phyloP scores from a whole-genome alignment of 2,329 filamentous ascomycete genomes.

The Pochonia chlamydosporia region DNA sequence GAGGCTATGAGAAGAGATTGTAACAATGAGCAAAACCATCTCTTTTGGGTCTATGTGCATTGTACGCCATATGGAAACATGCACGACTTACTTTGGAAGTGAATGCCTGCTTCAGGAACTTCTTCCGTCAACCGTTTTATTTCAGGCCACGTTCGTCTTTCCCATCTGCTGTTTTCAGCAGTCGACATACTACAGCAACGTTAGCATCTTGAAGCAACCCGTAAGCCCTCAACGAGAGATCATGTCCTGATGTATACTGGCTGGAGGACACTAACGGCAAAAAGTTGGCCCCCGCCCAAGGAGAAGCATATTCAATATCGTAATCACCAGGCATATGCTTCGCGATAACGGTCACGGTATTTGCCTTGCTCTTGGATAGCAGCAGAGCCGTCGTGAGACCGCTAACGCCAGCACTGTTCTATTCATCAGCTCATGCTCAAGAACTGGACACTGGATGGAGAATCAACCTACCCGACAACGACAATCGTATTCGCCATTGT shows the following conservation, averaged over 20 bases:
- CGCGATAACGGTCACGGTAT: conserved; percentile 62
- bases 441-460: neutral
- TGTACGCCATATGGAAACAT: neutral
- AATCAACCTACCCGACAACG: conserved; percentile 26
- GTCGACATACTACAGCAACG: conserved; percentile 34
- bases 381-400: conserved; percentile 46
- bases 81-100: conserved; percentile 58
- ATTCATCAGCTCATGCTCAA: neutral
- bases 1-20: conserved; percentile 31
- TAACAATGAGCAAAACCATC: neutral
- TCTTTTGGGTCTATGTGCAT: neutral
- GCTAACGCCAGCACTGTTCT: conserved; percentile 41
- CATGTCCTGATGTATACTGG: no score
- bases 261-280: conserved; percentile 64
- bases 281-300: conserved; percentile 82
- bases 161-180: conserved; percentile 45
- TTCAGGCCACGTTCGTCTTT: conserved; percentile 59
- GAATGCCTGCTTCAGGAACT: conserved; percentile 71
- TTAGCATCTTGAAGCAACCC: neutral
- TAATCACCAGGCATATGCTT: conserved; percentile 95
- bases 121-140: conserved; percentile 51
- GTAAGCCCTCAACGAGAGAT: neutral
- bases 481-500: conserved; percentile 25
- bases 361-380: conserved; percentile 37
- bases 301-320: conserved; percentile 83